Evolutionary conservation across 352 stramenopile species (phyloP), one percentile per base, ranked within the genome.

Genomic region (Phytophthora lateralis): DNA sequence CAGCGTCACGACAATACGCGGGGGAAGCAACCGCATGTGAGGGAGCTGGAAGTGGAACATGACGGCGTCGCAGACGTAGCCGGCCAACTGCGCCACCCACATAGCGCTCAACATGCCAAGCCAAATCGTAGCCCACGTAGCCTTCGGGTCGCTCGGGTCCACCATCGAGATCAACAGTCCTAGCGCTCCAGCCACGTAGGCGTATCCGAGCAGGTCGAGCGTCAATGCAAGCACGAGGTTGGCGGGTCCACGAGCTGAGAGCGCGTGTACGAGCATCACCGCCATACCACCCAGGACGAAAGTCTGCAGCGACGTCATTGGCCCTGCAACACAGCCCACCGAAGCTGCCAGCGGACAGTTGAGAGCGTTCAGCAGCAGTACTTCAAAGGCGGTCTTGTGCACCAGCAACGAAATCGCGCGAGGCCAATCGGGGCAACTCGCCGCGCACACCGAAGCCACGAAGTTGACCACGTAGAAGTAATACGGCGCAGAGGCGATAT

Each of bases 1-100:
- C 30, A 87, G 50, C 20, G 63, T 76, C 45, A 87, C 63, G 24
- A 78, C 68, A 35, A 87, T 63, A 6, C 69, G 73, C 9, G 63
- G 47, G 11, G 80, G 80, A 15, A 89, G 55, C 8, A 89, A 18
- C 9, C 71, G 68, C 56, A 67, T 63, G 41, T 78, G 79, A 17
- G 42, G 55, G 42, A 86, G 47, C 21, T 82, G 75, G 42, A 84
- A 79, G 38, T 75, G 75, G 42, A 71, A 87, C 63, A 89, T 85
- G 32, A 89, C 44, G 6, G 68, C 72, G 32, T 86, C 73, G 45
- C 79, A 89, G 20, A 54, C 55, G 44, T 78, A 78, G n/a, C 63
- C 75, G 12, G 73, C 75, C 20, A 85, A 54, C 55, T 84, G 71
- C 1, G 73, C 77, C 6, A 71, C 58, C 75, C 73, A 84, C 27